These are phyloP conservation scores for Chaetomiaceae sp. DNA, from an alignment of 2,329 filamentous ascomycete genomes.

Conservation along the genomic window DNA sequence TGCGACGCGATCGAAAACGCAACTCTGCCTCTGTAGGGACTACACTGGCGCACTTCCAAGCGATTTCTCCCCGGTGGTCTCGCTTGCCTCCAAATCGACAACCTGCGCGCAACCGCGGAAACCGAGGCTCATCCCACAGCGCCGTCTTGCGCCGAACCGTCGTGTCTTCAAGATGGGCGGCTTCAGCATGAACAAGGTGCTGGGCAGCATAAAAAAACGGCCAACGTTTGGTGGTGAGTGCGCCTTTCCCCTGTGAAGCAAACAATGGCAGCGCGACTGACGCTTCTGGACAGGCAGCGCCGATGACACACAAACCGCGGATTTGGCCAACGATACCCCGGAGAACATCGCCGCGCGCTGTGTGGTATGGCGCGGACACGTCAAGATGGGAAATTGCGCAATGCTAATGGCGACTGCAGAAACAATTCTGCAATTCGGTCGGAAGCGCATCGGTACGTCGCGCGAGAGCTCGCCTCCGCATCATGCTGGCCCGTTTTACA, in stretches of 20 bases:
- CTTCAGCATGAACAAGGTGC: conserved; percentile 51
- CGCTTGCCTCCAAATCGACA: too few relatives aligned
- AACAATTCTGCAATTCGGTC: conserved; percentile 73
- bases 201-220: conserved; percentile 48
- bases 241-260: not conserved
- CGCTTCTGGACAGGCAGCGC: conserved; percentile 10
- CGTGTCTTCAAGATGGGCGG: conserved; percentile 37
- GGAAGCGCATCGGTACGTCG: conserved; percentile 48
- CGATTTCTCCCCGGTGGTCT: not conserved
- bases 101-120: too few relatives aligned
- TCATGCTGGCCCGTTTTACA: not conserved
- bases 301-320: conserved; percentile 22
- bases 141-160: not conserved
- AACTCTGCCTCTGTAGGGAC: not conserved
- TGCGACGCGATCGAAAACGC: not conserved
- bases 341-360: conserved; percentile 60
- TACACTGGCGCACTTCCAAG: not conserved
- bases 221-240: conserved; percentile 26
- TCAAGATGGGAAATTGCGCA: not conserved
- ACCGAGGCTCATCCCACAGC: not conserved
- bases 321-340: conserved; percentile 49
- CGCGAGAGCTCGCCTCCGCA: not conserved
- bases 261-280: conserved; percentile 3
- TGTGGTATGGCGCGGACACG: conserved; percentile 49
- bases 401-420: conserved; percentile 41